Percentiles rank a stretch among this genome's conserved stretches.
phyloP scores from a whole-genome alignment of 192 early-diverging fungal genomes.

The Coemansia sp. region DNA sequence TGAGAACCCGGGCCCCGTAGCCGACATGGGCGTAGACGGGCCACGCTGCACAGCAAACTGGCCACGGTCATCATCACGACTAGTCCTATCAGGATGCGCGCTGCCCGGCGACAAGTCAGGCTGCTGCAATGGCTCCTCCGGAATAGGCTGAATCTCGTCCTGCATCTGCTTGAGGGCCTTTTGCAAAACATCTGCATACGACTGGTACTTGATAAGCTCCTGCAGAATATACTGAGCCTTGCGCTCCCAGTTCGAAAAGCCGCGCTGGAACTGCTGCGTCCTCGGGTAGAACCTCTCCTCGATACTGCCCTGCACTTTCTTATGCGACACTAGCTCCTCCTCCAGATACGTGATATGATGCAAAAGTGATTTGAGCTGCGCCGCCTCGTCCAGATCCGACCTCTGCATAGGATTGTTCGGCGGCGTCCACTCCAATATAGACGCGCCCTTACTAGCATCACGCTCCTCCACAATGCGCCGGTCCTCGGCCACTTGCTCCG shows the following conservation, averaged over 20 bases:
- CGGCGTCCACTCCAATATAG: conserved; percentile 54
- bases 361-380: conserved; percentile 65
- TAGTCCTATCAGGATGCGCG: conserved; percentile 12
- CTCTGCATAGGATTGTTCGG: conserved; percentile 55
- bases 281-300: conserved; percentile 59
- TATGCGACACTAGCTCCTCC: conserved; percentile 67
- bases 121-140: conserved; percentile 25
- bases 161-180: conserved; percentile 59
- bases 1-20: conserved; percentile 4
- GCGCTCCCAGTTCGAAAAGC: conserved; percentile 77
- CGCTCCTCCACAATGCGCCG: conserved; percentile 40
- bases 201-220: conserved; percentile 83
- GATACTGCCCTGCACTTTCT: conserved; percentile 58
- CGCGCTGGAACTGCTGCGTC: conserved; percentile 62
- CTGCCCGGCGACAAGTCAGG: background rate
- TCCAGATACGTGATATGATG: conserved; percentile 65
- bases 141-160: conserved; percentile 45
- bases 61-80: conserved; percentile 10
- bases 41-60: conserved; percentile 4
- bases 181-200: conserved; percentile 73
- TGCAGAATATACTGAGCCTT: conserved; percentile 74
- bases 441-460: conserved; percentile 36
- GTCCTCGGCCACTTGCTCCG: conserved; percentile 42
- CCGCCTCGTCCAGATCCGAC: conserved; percentile 52
- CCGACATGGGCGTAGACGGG: background rate